Evolutionary conservation across 805 yeast genomes (phyloP), one percentile per base, ranked within the genome.

Genomic region (Yarrowia deformans): DNA sequence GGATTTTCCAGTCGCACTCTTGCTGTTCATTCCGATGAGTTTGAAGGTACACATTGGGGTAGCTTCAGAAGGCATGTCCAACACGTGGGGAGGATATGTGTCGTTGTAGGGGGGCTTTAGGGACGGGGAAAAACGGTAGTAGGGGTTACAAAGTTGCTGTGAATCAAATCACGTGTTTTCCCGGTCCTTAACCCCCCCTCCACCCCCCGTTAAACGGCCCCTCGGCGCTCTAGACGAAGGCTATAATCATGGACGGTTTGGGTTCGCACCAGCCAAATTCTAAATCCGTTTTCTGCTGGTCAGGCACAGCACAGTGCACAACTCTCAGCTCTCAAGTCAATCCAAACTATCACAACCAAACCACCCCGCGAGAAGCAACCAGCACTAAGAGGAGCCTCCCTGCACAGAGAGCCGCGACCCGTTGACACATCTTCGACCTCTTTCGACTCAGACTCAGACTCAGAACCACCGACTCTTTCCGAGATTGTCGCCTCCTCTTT

Each of bases 11-110:
- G 18, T 52, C 43, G 45, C 19, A 54, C 23, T 54, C 45, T 54
- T 54, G 60, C 60, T 39, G 60, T 39, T 16, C 45, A 54, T 54
- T 54, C 60, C 60, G 60, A 54, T 54, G 60, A 54, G 34, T 54
- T 39, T 37, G 40, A 10, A 34, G 29, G 29, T 23, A n/a, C 29
- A 23, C 29, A n/a, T 23, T 23, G 29, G 29, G 4, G 29, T 23
- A 54, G 12, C 34, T 54, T 54, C 60, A 54, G 60, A 45, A 54
- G 60, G 45, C 60, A 54, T 39, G 45, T 39, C 45, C 10, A 54
- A 37, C 60, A 54, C 60, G 60, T 54, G 60, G 60, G 40, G 29
- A 23, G 4, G 19, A 8, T 9, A 14, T 3, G 6, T 1, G 29
- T 8, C 16, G 13, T 2, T 45, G 18, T 10, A 3, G 55, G 19